Percentiles rank a stretch among this genome's conserved stretches.
These are phyloP conservation scores for Fraxinus ornus DNA, from an alignment of 305 asterid species.

Conservation along the genomic window DNA sequence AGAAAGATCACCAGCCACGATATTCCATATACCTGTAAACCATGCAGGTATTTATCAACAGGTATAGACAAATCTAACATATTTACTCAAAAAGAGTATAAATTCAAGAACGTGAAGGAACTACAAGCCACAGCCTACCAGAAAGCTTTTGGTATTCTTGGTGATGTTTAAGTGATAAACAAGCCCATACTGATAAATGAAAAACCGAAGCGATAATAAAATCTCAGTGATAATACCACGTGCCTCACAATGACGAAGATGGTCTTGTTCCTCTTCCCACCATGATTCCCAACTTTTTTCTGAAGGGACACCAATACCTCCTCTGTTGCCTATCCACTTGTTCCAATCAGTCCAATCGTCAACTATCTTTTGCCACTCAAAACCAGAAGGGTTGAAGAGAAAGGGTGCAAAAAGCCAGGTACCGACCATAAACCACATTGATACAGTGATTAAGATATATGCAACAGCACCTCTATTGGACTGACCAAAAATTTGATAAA, in stretches of 20 bases:
- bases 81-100: background rate
- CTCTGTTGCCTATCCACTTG: conserved; percentile 87
- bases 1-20: conserved; percentile 82
- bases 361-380: conserved; percentile 96
- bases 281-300: conserved; percentile 98
- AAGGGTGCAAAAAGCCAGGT: conserved; percentile 95
- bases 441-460: conserved; percentile 71
- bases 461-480: conserved; percentile 66
- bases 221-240: conserved; percentile 78
- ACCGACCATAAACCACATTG: conserved; percentile 96
- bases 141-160: conserved; percentile 43
- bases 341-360: conserved; percentile 97
- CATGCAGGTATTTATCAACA: conserved; percentile 1
- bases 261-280: conserved; percentile 99
- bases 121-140: conserved; percentile 41
- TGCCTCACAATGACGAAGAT: conserved; percentile 76
- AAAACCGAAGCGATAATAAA: conserved; percentile 64
- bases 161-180: conserved; percentile 79
- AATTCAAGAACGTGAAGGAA: conserved; percentile 11
- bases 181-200: conserved; percentile 86
- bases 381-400: conserved; percentile 93
- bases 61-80: background rate
- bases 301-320: conserved; percentile 91
- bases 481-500: conserved; percentile 77
- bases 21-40: conserved; percentile 68